Base-by-base conservation (phyloP, 495 filamentous ascomycete species). In the Talaromyces liani region DNA sequence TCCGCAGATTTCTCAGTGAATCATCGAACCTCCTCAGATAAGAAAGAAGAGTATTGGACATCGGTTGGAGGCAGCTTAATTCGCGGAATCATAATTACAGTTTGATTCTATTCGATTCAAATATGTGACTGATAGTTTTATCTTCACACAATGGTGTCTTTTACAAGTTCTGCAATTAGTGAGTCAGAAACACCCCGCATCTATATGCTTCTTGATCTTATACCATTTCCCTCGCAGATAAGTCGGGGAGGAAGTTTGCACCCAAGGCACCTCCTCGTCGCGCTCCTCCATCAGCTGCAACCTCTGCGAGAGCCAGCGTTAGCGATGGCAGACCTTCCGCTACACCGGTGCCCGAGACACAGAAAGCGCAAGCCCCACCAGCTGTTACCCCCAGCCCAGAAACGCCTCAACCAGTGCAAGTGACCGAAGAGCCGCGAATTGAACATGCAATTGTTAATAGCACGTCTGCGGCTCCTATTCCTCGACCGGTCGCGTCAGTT, bases 141-240 rank as follows among this genome's bases (percentile, higher is more conserved):
- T 20, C 18, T 14, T 9, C 14, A n/a, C 60, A 36, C 45, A 62
- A 84, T 85, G 80, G 79, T 80, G 64, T 73, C 80, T 24, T 80
- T 86, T 39, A 83, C 80, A 54, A 85, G 82, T 68, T 85, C 84
- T 64, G 78, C 76, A 22, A 84, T 86, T 63, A 86, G 84, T 85
- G 70, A 66, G 81, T 74, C 14, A 14, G 39, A 24, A 25, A 34
- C 31, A 36, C 60, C 60, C 34, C 58, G 24, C 47, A 49, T 55
- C 16, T 31, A 53, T 47, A 31, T 31, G 53, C 22, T 20, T 36
- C 12, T 51, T 65, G 60, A 36, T 65, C 65, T 61, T 20, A 57
- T 61, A 36, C n/a, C 14, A 24, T 29, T 54, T 54, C 47, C 51
- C 22, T 55, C 22, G 6, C 53, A 82, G 81, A 84, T 62, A 84